These are phyloP conservation scores for Corylus avellana DNA, from an alignment of 306 rosid species.

Conservation along the genomic window DNA sequence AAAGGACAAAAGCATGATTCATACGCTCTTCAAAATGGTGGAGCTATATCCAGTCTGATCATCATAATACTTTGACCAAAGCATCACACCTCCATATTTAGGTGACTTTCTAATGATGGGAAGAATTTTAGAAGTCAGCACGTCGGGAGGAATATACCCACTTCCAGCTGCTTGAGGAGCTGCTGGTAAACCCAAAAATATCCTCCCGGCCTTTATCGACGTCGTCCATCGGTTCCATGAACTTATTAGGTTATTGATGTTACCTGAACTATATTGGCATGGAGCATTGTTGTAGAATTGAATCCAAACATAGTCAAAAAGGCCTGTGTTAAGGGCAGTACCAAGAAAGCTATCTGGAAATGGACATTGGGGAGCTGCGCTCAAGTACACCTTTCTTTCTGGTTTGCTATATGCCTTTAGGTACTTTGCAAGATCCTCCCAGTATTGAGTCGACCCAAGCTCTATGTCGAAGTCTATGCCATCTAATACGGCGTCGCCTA, in stretches of 20 bases:
- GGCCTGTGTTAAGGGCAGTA: conserved; percentile 48
- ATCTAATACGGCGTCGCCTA: conserved; percentile 67
- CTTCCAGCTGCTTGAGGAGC: conserved; percentile 60
- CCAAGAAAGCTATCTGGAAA: conserved; percentile 58
- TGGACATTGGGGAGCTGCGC: conserved; percentile 87
- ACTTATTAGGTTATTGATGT: conserved; percentile 44
- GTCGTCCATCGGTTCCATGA: conserved; percentile 65
- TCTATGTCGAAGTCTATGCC: conserved; percentile 82
- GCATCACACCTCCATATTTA: conserved; percentile 77
- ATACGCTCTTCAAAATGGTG: conserved; percentile 44
- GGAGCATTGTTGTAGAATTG: conserved; percentile 42
- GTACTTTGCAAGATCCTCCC: conserved; percentile 48
- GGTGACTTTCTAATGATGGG: conserved; percentile 55
- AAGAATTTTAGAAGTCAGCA: conserved; percentile 48
- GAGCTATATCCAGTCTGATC: conserved; percentile 49
- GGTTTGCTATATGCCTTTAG: conserved; percentile 30
- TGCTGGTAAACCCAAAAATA: conserved; percentile 72
- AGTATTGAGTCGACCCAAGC: conserved; percentile 45
- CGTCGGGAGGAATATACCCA: conserved; percentile 56
- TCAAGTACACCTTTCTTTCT: conserved; percentile 42
- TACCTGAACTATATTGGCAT: conserved; percentile 50
- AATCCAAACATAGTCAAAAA: conserved; percentile 61
- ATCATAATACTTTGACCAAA: conserved; percentile 69
- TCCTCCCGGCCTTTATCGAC: conserved; percentile 14
- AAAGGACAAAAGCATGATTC: conserved; percentile 7